Evolutionary conservation across 345 rosid species (phyloP), one percentile per base, ranked within the genome.

Genomic region (Stellera chamaejasme): DNA sequence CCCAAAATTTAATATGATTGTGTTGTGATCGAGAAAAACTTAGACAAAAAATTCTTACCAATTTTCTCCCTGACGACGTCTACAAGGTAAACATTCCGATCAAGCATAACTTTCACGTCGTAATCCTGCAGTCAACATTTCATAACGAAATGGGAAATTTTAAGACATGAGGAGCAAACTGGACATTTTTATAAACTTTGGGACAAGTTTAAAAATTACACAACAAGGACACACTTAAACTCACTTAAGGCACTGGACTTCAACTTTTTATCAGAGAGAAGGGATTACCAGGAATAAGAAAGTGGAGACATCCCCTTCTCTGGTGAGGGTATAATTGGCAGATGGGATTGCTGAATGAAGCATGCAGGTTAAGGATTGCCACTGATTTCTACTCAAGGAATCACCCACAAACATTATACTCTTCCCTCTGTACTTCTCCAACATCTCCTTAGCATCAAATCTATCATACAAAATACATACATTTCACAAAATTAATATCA

Each of bases 361-460:
- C 84, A 82, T 70, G 72, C 92, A 86, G 3, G 86, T 79, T 66
- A 90, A 68, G 4, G 97, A 90, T 41, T 82, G 84, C 92, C 90
- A 89, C 53, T 89, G 95, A 56, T 85, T 85, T 12, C 80, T 62
- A 64, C 91, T 85, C 2, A 85, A 69, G 1, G 95, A 90, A 58
- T 90, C 97, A 42, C 97, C 97, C 6, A 84, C 84, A 27, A 86
- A 86, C 86, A 84, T 75, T 44, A 90, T 72, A 13, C 72, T 77
- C 73, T 84, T 87, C 54, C 95, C 92, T 59, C 61, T 75, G 27
- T 74, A 61, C 65, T 43, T 77, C 63, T 70, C 62, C 67, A 90
- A 45, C 48, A 87, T 79, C 11, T 66, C 65, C 26, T n/a, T n/a
- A 1, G 84, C 95, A 57, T 82, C 45, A 27, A 87, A 90, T 63